Percentiles rank a stretch among this genome's conserved stretches.
phyloP scores from a whole-genome alignment of 768 basidiomycete genomes.

The Gloeopeniophorella convolvens region DNA sequence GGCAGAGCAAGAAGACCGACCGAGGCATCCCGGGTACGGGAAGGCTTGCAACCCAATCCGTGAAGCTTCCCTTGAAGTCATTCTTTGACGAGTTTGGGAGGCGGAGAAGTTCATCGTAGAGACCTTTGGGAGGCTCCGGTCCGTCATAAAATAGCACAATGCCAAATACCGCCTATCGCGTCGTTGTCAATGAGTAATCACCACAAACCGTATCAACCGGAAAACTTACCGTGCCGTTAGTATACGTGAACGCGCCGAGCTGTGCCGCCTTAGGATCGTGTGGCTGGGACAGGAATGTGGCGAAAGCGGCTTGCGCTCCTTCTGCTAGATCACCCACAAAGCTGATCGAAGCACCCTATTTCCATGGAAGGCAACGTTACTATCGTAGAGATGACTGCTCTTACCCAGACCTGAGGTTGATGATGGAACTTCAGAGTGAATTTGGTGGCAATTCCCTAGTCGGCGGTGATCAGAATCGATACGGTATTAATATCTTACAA shows the following conservation, averaged over 20 bases:
- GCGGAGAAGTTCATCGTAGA: slow-evolving; percentile 41
- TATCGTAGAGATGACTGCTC: too few relatives aligned
- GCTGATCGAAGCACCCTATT: background rate
- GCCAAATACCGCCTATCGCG: background rate
- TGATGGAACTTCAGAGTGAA: slow-evolving; percentile 3
- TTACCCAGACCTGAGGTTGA: slow-evolving; percentile 15
- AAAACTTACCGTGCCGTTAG: slow-evolving; percentile 10
- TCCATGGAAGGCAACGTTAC: too few relatives aligned
- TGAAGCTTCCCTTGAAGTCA: slow-evolving; percentile 32
- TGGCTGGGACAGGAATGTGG: background rate
- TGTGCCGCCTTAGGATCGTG: slow-evolving; percentile 7
- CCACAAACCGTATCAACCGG: slow-evolving; percentile 1
- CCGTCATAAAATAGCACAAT: slow-evolving; percentile 46
- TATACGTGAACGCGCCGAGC: background rate
- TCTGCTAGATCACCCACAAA: background rate
- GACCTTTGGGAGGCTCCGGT: slow-evolving; percentile 37
- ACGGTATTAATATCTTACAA: background rate
- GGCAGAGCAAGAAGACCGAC: background rate
- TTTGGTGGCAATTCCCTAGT: slow-evolving; percentile 15
- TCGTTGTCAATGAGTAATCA: slow-evolving; percentile 27
- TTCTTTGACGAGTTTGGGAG: slow-evolving; percentile 32
- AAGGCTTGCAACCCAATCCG: slow-evolving; percentile 28
- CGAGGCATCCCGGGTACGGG: slow-evolving; percentile 23
- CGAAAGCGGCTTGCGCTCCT: background rate
- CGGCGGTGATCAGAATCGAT: background rate